Base-by-base conservation (phyloP, 331 rosid species). In the Quercus phellos region DNA sequence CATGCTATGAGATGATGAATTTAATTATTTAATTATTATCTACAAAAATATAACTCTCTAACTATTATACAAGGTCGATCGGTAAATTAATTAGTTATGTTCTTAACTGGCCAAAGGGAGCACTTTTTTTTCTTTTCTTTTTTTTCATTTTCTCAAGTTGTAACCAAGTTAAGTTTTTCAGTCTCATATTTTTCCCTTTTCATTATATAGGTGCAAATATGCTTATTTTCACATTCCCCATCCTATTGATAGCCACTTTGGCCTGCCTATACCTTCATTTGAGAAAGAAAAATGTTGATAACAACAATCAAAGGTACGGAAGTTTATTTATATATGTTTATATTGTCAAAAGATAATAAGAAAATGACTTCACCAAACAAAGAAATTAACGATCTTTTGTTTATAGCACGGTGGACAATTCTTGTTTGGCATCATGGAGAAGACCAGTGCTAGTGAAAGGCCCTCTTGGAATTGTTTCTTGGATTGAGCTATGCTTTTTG, bases 381-480 rank as follows among this genome's bases (percentile, higher is more conserved):
- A 55, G 19, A 70, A 16, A 30, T 22, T 46, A 55, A 77, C 13
- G 46, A 59, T 85, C 12, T 74, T 21, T 74, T 75, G 55, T 22
- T 61, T 4, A 7, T 50, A 79, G 89, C 7, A 26, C 60, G 79
- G 60, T 24, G 74, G 55, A 79, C 22, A 34, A 63, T 30, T 75
- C 30, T 26, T 30, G 70, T 51, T 77, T 79, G 68, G 75, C 55
- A 58, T 79, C 75, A 24, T 83, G 90, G 97, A 85, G 67, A 78
- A 63, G 83, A 59, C 90, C 94, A 16, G 74, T 73, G 24, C 75
- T 88, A 2, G 85, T 84, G 56, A 82, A 78, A 74, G 90, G 84
- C 13, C 88, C 90, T 46, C 88, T 91, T 73, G 97, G 97, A 60
- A 88, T 88, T 61, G 77, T 85, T 26, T 80, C 97, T 5, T 73